Evolutionary conservation across 177 flowering plant species (phyloP).

Genomic region (Vitis hybrid): DNA sequence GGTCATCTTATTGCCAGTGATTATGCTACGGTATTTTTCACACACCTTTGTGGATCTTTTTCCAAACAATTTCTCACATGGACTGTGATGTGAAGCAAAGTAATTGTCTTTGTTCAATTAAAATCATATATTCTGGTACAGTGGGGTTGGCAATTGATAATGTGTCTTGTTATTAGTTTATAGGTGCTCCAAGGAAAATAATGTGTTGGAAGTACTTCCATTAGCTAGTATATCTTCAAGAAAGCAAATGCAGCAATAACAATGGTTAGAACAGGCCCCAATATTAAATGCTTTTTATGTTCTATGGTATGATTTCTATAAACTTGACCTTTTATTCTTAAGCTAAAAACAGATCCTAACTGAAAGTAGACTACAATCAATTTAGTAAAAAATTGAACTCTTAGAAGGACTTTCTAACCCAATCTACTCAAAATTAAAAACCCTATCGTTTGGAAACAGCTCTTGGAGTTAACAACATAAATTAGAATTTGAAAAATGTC

Average conservation of each 20-base stretch:
- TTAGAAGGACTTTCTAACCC: neutral
- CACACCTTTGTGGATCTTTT: neutral
- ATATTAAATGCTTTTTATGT: neutral
- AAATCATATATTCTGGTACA: too few species aligned
- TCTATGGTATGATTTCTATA: too few species aligned
- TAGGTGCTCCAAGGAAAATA: too few species aligned
- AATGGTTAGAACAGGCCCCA: neutral
- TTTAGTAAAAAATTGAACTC: neutral
- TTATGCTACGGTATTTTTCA: slow-evolving; percentile 73
- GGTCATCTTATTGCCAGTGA: slow-evolving; percentile 98
- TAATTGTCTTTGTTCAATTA: too few species aligned
- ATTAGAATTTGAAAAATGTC: neutral
- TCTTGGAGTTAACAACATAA: neutral
- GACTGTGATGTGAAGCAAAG: too few species aligned
- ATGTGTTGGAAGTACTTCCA: neutral
- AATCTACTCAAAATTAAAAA: neutral
- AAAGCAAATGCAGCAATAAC: neutral
- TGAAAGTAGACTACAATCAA: neutral
- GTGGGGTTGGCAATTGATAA: too few species aligned
- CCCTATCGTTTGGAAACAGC: neutral
- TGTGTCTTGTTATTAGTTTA: too few species aligned
- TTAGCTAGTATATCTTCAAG: neutral
- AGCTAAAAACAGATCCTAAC: too few species aligned
- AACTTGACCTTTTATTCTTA: too few species aligned
- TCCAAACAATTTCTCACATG: neutral